Base-by-base conservation (phyloP, 306 rosid species). In the Sicyos edulis region DNA sequence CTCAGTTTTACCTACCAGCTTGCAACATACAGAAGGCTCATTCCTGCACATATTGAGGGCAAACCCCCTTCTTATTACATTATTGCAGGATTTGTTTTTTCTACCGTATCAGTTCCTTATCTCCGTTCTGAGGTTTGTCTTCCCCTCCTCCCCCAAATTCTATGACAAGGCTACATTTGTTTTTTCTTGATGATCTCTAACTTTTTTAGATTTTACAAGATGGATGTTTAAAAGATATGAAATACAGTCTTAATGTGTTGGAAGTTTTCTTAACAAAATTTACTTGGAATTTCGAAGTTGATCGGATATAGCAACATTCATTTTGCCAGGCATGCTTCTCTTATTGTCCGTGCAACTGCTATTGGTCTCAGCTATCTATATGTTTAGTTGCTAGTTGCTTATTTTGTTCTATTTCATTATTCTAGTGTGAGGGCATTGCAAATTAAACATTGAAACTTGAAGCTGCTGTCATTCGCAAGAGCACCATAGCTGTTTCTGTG, bases 41-140 rank as follows among this genome's bases (percentile, higher is more conserved):
- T 95, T 78, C 97, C 97, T 55, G 91, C 97, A 62, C 96, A 91
- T 80, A 91, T 80, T 85, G 89, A 82, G 86, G 95, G 97, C 83
- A 86, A 57, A 68, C 95, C 97, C 80, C 99, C 97, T 47, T 95
- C 99, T 15, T 95, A 91, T 74, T 95, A 88, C 82, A 95, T 95
- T 11, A 80, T 95, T 78, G 99, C 92, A 32, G 99, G 97, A 80
- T 88, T 95, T 81, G 97, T 95, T 37, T 95, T 95, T 68, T 66
- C 91, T 44, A 67, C 88, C 40, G 92, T 95, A 16, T 95, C 97
- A 7, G 96, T 95, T 81, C 97, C 99, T 16, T 95, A 95, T 85
- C 97, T 95, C 67, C 96, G 97, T 7, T 95, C 99, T 10, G 96
- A 95, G 99, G 99, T 95, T 77, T 14, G 91, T 74, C 34, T 57